Percentiles rank a stretch among this genome's conserved stretches.
These are phyloP conservation scores for Albatrellus ellisii DNA, from an alignment of 768 basidiomycete genomes.

Conservation along the genomic window DNA sequence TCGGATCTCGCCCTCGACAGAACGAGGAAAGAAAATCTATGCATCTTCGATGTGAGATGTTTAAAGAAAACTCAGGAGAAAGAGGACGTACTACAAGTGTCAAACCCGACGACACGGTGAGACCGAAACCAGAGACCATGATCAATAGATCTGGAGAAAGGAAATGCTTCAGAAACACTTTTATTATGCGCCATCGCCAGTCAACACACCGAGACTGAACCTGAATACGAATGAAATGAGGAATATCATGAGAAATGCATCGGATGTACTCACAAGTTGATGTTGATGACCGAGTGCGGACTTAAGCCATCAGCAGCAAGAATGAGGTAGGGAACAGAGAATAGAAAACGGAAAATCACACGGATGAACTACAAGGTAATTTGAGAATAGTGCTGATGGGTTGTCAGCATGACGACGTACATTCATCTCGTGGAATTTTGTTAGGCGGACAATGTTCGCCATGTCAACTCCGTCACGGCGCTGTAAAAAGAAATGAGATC, in stretches of 20 bases:
- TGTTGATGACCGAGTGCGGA: conserved; percentile 51
- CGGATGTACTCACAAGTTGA: conserved; percentile 31
- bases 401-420: conserved; percentile 27
- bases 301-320: conserved; percentile 59
- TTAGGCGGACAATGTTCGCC: conserved; percentile 53
- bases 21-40: conserved; percentile 15
- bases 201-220: conserved; percentile 32
- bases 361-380: conserved; percentile 41
- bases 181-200: background rate
- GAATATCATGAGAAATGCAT: background rate
- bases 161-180: background rate
- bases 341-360: conserved; percentile 60
- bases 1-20: conserved; percentile 11
- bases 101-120: conserved; percentile 11
- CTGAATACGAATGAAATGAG: conserved; percentile 3
- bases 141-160: conserved; percentile 7
- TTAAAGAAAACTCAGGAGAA: background rate
- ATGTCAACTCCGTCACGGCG: conserved; percentile 49
- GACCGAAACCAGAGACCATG: conserved; percentile 8
- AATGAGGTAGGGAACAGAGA: conserved; percentile 49
- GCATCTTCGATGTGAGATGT: background rate
- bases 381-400: background rate
- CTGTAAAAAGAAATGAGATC: conserved; percentile 21
- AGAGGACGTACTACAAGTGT: conserved; percentile 9
- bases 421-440: conserved; percentile 74